Base-by-base conservation (phyloP, 1,284 basidiomycete genomes). In the Tilletia walkeri region DNA sequence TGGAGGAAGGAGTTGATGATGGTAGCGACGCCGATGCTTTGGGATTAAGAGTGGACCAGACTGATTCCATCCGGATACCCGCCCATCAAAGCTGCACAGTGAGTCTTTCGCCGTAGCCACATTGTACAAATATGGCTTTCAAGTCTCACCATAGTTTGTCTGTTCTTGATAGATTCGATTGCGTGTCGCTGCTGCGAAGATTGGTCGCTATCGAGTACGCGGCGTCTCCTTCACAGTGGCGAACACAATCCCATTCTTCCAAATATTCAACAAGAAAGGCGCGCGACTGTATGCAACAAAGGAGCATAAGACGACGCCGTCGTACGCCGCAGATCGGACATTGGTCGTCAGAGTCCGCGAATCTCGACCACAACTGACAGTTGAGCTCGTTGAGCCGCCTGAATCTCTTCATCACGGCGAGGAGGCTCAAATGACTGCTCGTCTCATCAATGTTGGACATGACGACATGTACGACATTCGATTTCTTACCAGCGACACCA, bases 261-360 rank as follows among this genome's bases (percentile, higher is more conserved):
- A 88, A 74, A 61, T 74, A 0, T 81, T 88, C 1, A 69, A 75
- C 2, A 81, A 82, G 12, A 75, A 75, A 45, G 86, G 86, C 0
- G 78, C 76, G 14, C 84, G 87, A 0, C 78, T 86, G 16, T 79
- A 85, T 65, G 73, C 75, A 5, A 86, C 86, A 3, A 84, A 85
- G 69, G 82, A 82, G 48, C 85, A 86, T 63, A 72, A 84, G 14
- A 70, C 85, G 2, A 76, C 73, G 3, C 81, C 84, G 2, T 84
- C 80, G 5, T 87, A 87, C 74, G 86, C 83, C 0, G 72, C 77
- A 20, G 86, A 87, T 72, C 73, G 75, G 5, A 81, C 80, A 3
- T 75, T 87, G 56, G 75, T 72, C 0, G 78, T 87, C 5, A 70
- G 72, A 1, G 80, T 87, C 10, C 77, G 80, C 2, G 70, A 77